Evolutionary conservation across 176 grass and related monocot genomes (phyloP).

Genomic region (Hordeum marinum): DNA sequence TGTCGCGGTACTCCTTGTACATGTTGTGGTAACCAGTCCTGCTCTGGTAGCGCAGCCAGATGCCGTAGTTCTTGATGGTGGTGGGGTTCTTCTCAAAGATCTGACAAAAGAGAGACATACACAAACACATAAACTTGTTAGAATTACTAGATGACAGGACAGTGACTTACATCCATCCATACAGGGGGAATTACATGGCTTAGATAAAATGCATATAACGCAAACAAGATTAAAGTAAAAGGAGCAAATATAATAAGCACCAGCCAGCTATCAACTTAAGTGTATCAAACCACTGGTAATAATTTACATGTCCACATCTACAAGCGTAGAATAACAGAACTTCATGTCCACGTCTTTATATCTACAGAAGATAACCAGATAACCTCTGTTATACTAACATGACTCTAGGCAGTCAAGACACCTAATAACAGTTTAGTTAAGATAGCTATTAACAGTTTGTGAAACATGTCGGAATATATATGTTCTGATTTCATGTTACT

Average conservation of each 20-base stretch:
- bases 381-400: neutral
- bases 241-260: neutral
- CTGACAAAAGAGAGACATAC: constrained; percentile 15
- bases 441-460: no score
- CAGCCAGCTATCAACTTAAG: no score
- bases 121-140: neutral
- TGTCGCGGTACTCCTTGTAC: constrained; percentile 97
- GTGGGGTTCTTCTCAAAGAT: constrained; percentile 89
- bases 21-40: constrained; percentile 94
- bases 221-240: no score
- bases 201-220: neutral
- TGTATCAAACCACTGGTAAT: neutral
- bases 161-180: neutral
- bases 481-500: neutral
- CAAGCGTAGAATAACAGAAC: neutral
- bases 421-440: no score
- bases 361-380: neutral
- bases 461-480: no score
- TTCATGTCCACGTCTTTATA: no score
- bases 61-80: constrained; percentile 90
- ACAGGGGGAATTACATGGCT: neutral
- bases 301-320: no score
- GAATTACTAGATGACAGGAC: neutral
- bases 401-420: no score
- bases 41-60: constrained; percentile 92